phyloP scores from a whole-genome alignment of 768 basidiomycete genomes.

The Chalciporus pseudorubinellus region DNA sequence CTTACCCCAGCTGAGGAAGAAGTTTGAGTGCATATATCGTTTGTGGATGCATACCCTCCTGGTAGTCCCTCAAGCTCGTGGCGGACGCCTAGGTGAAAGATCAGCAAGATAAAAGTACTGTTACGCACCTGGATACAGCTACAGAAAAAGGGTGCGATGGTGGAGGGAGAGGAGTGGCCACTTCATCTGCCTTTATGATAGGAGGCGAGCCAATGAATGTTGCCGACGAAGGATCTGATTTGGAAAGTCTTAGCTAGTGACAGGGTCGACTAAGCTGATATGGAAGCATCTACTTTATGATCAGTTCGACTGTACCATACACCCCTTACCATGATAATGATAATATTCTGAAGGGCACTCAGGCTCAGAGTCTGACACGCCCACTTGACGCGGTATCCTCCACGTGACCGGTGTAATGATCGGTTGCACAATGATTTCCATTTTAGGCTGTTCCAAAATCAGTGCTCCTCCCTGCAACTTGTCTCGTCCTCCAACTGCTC shows the following conservation, averaged over 20 bases:
- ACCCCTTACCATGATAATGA: no score
- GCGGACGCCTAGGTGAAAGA: constrained; percentile 33
- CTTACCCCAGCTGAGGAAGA: no score
- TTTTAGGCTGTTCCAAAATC: constrained; percentile 17
- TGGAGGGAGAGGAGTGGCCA: neutral
- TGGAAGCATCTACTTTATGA: no score
- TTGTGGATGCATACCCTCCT: constrained; percentile 31
- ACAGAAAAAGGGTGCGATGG: constrained; percentile 45
- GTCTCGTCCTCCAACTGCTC: neutral
- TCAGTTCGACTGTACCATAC: no score
- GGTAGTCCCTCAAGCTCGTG: constrained; percentile 47
- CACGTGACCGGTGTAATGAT: constrained; percentile 25
- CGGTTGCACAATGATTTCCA: constrained; percentile 18
- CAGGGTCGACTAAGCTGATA: no score
- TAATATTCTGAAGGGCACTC: no score
- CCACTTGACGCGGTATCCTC: no score
- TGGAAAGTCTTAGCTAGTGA: no score
- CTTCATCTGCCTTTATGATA: neutral
- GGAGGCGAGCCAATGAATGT: neutral
- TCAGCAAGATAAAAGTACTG: neutral
- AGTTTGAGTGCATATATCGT: no score
- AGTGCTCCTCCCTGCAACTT: neutral
- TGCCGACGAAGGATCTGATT: neutral
- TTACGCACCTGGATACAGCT: constrained; percentile 47
- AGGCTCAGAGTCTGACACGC: no score